Evolutionary conservation across 1,284 basidiomycete species (phyloP), one percentile per base, ranked within the genome.

Genomic region (Malassezia restricta): DNA sequence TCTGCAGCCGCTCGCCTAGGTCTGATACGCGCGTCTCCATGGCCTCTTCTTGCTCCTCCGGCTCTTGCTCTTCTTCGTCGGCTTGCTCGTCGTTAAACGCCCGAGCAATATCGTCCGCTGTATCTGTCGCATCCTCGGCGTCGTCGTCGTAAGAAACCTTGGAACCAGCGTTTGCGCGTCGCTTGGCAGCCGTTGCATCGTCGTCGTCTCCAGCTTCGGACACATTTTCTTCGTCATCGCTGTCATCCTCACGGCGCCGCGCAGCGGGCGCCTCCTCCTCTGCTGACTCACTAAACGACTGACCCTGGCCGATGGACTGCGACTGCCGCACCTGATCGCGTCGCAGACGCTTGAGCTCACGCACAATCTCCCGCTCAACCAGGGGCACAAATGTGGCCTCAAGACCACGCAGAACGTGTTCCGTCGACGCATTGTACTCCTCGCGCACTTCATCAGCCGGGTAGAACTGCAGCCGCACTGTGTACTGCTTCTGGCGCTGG

Each of bases 331-430:
- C 85, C 56, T 87, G 75, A 68, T 94, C 85, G 47, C 84, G 82
- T 59, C 84, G 82, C 31, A 89, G 79, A 70, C 83, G 85, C 75
- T 87, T 88, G 78, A 96, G 81, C 77, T 96, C 92, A 40, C 78
- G 75, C 54, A 82, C 77, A 65, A 96, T 85, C 75, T 94, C 89
- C 74, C 84, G 87, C 75, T 85, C 88, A 63, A 98, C 77, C 35
- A 79, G 80, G n/a, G 81, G 76, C 5, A 89, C 85, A 75, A 98
- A 95, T 47, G 80, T 83, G 58, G 79, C 78, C 12, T 80, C 80
- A 58, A 98, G 83, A 8, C 81, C 79, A 15, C 79, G 76, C 45
- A 94, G 79, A 55, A 98, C 82, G 66, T 91, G 84, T 27, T 77
- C 67, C 1, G 83, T 79, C 32, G 80, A 79, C 40, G 91, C 80